Evolutionary conservation across 2,329 filamentous ascomycete species (phyloP).

Genomic region (Pseudopithomyces chartarum): DNA sequence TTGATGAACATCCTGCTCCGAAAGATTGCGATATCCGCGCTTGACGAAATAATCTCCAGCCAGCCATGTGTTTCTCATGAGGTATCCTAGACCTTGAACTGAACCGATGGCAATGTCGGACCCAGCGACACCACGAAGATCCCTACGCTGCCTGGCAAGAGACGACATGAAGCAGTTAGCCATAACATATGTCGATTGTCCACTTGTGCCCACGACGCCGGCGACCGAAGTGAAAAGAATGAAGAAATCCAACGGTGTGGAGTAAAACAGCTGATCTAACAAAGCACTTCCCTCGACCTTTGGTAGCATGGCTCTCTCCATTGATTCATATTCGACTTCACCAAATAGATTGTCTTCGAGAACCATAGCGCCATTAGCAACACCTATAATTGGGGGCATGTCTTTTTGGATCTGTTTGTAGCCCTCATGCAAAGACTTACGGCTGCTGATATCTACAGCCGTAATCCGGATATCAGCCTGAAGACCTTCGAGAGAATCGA

Average conservation of each 20-base stretch:
- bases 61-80: neutral
- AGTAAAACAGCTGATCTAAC: neutral
- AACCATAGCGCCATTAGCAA: conserved; percentile 31
- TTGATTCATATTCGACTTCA: conserved; percentile 5
- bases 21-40: conserved; percentile 7
- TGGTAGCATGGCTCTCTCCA: conserved; percentile 11
- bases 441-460: conserved; percentile 9
- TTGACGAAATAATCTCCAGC: neutral
- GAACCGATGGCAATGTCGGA: conserved; percentile 41
- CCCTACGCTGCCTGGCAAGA: conserved; percentile 45
- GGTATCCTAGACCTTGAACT: conserved; percentile 51
- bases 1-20: conserved; percentile 20
- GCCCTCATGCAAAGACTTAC: neutral
- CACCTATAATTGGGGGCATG: conserved; percentile 19
- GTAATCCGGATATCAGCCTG: conserved; percentile 10
- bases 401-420: neutral
- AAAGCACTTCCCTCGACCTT: neutral
- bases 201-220: neutral
- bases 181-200: neutral
- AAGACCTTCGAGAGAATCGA: neutral
- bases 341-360: conserved; percentile 19
- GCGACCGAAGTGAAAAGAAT: neutral
- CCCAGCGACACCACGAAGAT: conserved; percentile 45
- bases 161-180: conserved; percentile 9
- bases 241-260: neutral